Evolutionary conservation across 176 grass and related monocot species (phyloP), one percentile per base, ranked within the genome.

Genomic region (Avena sativa): DNA sequence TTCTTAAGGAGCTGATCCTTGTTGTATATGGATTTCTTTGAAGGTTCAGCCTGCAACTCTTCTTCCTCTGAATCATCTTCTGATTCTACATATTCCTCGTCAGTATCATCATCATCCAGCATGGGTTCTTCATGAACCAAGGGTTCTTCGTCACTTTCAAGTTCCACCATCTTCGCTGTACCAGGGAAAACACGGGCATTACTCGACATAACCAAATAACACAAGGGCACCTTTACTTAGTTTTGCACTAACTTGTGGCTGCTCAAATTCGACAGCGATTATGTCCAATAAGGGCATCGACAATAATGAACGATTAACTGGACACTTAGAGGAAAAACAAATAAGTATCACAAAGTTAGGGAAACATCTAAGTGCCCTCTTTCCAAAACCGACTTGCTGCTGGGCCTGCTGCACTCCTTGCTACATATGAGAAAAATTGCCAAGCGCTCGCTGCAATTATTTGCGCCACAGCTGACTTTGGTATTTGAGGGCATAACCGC

Each of bases 1-100:
- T 94, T 98, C 68, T 98, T 92, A 9, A 98, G 84, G 79, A 98
- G 83, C 4, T 25, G 83, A 20, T 96, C 94, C 15, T 59, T 88
- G 76, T 96, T 96, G 83, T 98, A 92, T 68, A 98, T 88, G 66
- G 89, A 82, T 81, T 91, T 91, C 74, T 96, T 95, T 11, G 90
- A 90, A 76, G 92, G 93, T 15, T 81, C 84, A 9, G 46, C 77
- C 26, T 86, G 81, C 26, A 61, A 58, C 79, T 93, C 86, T 67
- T 96, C 92, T 72, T 96, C 92, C 58, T 78, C 92, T 52, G 89
- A 93, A 58, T 91, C 88, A 8, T 89, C 85, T 61, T 95, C 93
- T 0, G 83, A 90, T 6, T 88, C 90, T 0, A 32, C 59, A 51
- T 87, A 88, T 17, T 84, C 78, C 8, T 90, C 80, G 25, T 89